These are phyloP conservation scores for Pythium scleroteichum DNA, from an alignment of 352 stramenopile genomes.

Conservation along the genomic window DNA sequence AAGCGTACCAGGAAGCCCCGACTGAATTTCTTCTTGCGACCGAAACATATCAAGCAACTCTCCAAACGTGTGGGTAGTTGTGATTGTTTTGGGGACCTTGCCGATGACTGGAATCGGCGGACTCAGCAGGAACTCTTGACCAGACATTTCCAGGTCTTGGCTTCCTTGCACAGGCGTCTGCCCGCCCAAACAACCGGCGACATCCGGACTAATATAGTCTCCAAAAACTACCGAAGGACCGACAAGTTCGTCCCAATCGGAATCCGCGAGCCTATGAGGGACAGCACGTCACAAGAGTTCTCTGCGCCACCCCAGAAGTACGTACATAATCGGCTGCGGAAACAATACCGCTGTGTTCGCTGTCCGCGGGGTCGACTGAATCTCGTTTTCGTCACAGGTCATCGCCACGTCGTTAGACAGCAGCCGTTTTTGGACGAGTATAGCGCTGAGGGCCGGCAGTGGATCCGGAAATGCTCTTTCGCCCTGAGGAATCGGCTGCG, in stretches of 20 bases:
- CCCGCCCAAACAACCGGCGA: constrained; percentile 41
- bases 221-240: constrained; percentile 32
- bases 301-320: no score
- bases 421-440: constrained; percentile 14
- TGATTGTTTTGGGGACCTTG: not conserved
- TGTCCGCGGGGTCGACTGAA: no score
- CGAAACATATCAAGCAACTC: constrained; percentile 12
- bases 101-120: constrained; percentile 33
- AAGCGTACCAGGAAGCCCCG: no score
- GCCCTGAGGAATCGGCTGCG: not conserved
- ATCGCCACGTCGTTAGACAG: not conserved
- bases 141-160: constrained; percentile 65
- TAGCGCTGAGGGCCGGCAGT: constrained; percentile 16
- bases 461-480: not conserved
- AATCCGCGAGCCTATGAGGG: constrained; percentile 26
- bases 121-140: constrained; percentile 64
- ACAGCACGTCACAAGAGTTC: no score
- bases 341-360: not conserved
- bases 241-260: constrained; percentile 67
- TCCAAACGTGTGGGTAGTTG: constrained; percentile 1
- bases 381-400: no score
- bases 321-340: not conserved
- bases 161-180: constrained; percentile 44
- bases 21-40: not conserved
- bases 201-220: constrained; percentile 73